Evolutionary conservation across 768 basidiomycete genomes (phyloP).

Genomic region (Rhizopogon vulgaris): DNA sequence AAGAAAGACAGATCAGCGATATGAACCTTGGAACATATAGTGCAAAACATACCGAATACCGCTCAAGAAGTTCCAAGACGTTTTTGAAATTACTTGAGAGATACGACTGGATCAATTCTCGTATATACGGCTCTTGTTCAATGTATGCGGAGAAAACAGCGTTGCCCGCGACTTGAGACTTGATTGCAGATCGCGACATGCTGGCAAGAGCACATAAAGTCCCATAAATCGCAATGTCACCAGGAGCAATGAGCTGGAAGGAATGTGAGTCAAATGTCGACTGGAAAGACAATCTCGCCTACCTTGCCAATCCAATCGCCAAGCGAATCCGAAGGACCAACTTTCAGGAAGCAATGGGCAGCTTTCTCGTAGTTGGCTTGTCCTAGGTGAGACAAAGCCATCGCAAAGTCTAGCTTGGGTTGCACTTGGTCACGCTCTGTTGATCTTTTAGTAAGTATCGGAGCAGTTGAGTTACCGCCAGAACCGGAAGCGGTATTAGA

Average conservation of each 20-base stretch:
- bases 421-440: slow-evolving; percentile 60
- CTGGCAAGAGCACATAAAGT: slow-evolving; percentile 80
- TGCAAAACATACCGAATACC: slow-evolving; percentile 54
- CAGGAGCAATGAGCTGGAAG: slow-evolving; percentile 62
- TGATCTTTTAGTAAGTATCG: slow-evolving; percentile 35
- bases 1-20: neutral
- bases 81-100: slow-evolving; percentile 83
- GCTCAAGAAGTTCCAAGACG: slow-evolving; percentile 67
- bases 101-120: slow-evolving; percentile 83
- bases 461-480: slow-evolving; percentile 7
- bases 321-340: slow-evolving; percentile 59
- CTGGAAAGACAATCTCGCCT: slow-evolving; percentile 3
- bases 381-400: slow-evolving; percentile 69
- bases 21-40: neutral
- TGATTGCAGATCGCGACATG: slow-evolving; percentile 64
- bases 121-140: slow-evolving; percentile 81
- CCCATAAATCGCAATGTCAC: slow-evolving; percentile 84
- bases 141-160: slow-evolving; percentile 68
- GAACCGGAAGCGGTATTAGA: slow-evolving; percentile 25
- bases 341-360: slow-evolving; percentile 62
- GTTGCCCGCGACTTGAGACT: slow-evolving; percentile 61
- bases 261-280: neutral
- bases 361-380: slow-evolving; percentile 76
- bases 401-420: slow-evolving; percentile 77
- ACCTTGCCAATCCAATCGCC: slow-evolving; percentile 79